Evolutionary conservation across 306 rosid species (phyloP), one percentile per base, ranked within the genome.

Genomic region (Parietaria judaica): DNA sequence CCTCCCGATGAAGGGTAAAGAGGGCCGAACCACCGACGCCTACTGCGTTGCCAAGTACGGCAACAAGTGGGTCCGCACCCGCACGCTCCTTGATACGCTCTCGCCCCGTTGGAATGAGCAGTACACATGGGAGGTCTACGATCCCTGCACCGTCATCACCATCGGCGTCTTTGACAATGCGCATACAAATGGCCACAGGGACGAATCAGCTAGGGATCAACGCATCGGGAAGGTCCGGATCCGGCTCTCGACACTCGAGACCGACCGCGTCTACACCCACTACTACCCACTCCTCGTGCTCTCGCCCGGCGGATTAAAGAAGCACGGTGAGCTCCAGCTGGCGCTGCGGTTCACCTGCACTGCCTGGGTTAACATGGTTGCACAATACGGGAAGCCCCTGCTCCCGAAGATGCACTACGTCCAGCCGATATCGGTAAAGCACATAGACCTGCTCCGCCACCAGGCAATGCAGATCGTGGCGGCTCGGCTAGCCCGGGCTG

Each of bases 1-100:
- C 71, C 77, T 63, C 7, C 95, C 99, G 3, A 76, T 88, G 97
- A 94, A 94, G 90, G 82, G 65, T 36, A 84, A 53, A 45, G 95
- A 88, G 11, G 94, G 95, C 5, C 66, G 79, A 71, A 72, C 77
- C 6, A 84, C 94, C 1, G 97, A 88, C 73, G 95, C 97, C 8
- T 94, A 94, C 48, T 94, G 99, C 34, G 95, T 94, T 55, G 99
- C 87, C 1, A 94, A 89, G 83, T 94, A 94, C 47, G 99, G 97
- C 47, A 94, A 74, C 84, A 94, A 94, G 69, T 94, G 99, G 99
- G 76, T 86, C 53, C 78, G 99, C 66, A 88, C 94, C 3, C 72
- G 99, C 71, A 94, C 99, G 10, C 79, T 88, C 36, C 89, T 94
- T 0, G 76, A 88, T 65, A 88, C 90, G 0, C 68, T 88, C 38